Evolutionary conservation across 2,329 filamentous ascomycete species (phyloP).

Genomic region (Cladophialophora psammophila): DNA sequence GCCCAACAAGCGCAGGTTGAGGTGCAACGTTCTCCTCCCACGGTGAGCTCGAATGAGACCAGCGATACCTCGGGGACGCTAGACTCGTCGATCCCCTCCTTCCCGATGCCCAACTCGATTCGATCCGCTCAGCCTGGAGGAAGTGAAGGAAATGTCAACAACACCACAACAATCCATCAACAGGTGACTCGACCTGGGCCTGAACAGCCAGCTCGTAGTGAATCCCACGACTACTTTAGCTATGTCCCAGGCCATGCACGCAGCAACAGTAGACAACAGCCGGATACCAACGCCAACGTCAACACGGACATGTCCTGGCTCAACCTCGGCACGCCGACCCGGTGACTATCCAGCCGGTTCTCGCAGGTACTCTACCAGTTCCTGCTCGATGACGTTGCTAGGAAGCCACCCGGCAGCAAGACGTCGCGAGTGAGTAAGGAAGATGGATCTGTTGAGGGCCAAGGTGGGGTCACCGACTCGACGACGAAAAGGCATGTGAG

Average conservation of each 20-base stretch:
- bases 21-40: constrained; percentile 43
- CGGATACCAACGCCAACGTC: constrained; percentile 8
- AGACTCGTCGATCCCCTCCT: constrained; percentile 38
- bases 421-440: constrained; percentile 12
- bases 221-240: constrained; percentile 36
- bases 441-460: constrained; percentile 34
- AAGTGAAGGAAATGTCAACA: constrained; percentile 4
- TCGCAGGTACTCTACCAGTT: constrained; percentile 40
- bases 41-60: constrained; percentile 29
- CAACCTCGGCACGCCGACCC: constrained; percentile 38
- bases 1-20: constrained; percentile 35
- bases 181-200: not conserved
- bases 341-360: constrained; percentile 38
- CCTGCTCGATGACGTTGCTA: constrained; percentile 40
- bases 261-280: constrained; percentile 18
- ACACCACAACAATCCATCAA: not conserved
- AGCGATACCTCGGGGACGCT: constrained; percentile 26
- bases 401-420: constrained; percentile 33
- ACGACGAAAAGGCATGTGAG: constrained; percentile 26
- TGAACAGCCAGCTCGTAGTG: not conserved
- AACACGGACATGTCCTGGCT: constrained; percentile 42
- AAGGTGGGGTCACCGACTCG: constrained; percentile 17
- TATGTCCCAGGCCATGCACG: constrained; percentile 8
- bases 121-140: constrained; percentile 23
- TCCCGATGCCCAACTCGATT: constrained; percentile 38